Evolutionary conservation across 768 basidiomycete genomes (phyloP), one percentile per base, ranked within the genome.

Genomic region (Crassisporium funariophilum): DNA sequence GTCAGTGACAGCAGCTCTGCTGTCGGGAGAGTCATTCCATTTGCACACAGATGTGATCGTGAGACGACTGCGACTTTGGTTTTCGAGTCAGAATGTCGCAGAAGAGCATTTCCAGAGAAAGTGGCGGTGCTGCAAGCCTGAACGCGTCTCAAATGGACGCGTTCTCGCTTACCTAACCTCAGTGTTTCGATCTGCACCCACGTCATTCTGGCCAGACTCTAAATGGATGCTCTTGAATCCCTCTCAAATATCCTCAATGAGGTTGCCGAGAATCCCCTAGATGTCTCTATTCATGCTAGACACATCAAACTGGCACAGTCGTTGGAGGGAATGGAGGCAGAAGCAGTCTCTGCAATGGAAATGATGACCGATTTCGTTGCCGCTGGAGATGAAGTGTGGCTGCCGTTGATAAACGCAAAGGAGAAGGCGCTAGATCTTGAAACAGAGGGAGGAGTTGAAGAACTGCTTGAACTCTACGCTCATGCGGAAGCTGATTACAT

Each of bases 401-500:
- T 84, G n/a, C 81, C 82, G 16, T 69, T 91, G 34, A 73, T 91
- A 23, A 69, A 79, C 9, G 66, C 72, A 15, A 86, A 83, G 61
- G 62, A 74, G 38, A 61, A 68, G n/a, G 56, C 70, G 1, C 71
- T 74, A 2, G 70, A 86, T 52, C 44, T 85, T 16, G 70, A 81
- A n/a, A 77, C 77, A 2, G 60, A 66, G 13, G 70, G 76, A 36
- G 81, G 78, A 6, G 68, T 80, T 16, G 55, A 77, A 35, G 81
- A 82, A 35, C 58, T 91, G 31, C 63, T 90, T 47, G 71, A 74
- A 12, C 56, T 87, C 29, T 92, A 84, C 61, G 66, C 71, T 29
- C 76, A 75, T 25, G 90, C 91, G 16, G 86, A 86, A 56, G 67
- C 62, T 8, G 91, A 93, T 57, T 92, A 91, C 63, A 63, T 92